Evolutionary conservation across 2,329 filamentous ascomycete species (phyloP).

Genomic region (Alternaria sp.): DNA sequence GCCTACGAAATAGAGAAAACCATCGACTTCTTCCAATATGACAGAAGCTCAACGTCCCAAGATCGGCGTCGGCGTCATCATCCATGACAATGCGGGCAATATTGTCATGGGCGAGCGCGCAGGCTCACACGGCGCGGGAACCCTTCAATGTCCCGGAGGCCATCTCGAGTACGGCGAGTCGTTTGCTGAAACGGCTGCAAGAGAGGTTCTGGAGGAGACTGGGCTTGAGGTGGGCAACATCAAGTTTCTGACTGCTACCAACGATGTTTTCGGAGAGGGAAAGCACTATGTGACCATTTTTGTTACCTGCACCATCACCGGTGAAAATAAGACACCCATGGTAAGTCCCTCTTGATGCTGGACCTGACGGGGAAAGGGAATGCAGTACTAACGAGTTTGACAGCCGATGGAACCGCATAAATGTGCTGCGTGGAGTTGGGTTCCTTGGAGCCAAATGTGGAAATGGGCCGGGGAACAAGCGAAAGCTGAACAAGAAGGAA

Average conservation of each 20-base stretch:
- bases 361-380: background rate
- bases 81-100: constrained; percentile 50
- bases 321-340: constrained; percentile 58
- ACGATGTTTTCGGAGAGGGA: constrained; percentile 67
- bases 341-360: constrained; percentile 50
- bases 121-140: constrained; percentile 54
- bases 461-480: constrained; percentile 45
- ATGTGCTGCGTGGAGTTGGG: constrained; percentile 63
- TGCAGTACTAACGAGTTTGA: background rate
- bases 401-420: constrained; percentile 58
- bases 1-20: background rate
- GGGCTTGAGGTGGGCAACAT: constrained; percentile 59
- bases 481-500: constrained; percentile 32
- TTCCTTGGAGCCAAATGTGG: constrained; percentile 57
- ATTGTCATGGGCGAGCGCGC: constrained; percentile 58
- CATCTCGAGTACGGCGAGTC: constrained; percentile 75
- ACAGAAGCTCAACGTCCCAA: constrained; percentile 37
- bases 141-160: constrained; percentile 74
- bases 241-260: constrained; percentile 67
- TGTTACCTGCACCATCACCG: constrained; percentile 60
- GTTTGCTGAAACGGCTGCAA: constrained; percentile 66
- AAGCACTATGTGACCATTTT: constrained; percentile 82
- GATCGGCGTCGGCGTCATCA: constrained; percentile 59
- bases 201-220: constrained; percentile 76
- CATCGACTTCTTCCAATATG: constrained; percentile 12